These are phyloP conservation scores for Pseudozyma thailandica DNA, from an alignment of 1,284 basidiomycete genomes.

Conservation along the genomic window DNA sequence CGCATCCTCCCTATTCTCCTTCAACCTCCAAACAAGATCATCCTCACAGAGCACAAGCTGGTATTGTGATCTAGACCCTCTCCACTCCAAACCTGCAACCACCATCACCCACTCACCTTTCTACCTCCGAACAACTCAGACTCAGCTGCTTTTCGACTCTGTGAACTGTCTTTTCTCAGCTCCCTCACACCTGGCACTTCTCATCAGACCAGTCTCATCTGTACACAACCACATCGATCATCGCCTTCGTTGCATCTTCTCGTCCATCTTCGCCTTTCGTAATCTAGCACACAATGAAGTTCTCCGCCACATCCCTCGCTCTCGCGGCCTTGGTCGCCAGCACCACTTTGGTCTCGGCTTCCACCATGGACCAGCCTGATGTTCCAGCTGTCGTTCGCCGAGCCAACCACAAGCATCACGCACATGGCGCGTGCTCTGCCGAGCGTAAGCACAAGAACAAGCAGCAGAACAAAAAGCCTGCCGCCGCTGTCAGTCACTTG, in stretches of 20 bases:
- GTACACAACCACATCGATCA: neutral
- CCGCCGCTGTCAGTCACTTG: conserved; percentile 5
- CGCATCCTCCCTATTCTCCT: neutral
- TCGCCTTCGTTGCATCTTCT: neutral
- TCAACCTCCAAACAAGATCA: conserved; percentile 1
- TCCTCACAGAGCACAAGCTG: conserved; percentile 23
- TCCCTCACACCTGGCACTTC: no score
- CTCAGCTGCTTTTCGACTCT: neutral
- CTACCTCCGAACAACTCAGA: neutral
- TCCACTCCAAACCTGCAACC: conserved; percentile 4
- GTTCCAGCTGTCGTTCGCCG: conserved; percentile 33
- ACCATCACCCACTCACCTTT: conserved; percentile 3
- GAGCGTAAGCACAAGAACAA: conserved; percentile 14
- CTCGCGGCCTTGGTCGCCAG: conserved; percentile 38
- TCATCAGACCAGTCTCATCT: neutral
- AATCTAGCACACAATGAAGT: conserved; percentile 38
- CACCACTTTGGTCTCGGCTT: conserved; percentile 43
- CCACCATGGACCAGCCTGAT: conserved; percentile 25
- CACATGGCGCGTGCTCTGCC: conserved; percentile 30
- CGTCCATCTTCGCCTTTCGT: neutral
- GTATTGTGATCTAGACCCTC: conserved; percentile 15
- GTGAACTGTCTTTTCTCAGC: neutral
- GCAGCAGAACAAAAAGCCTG: conserved; percentile 16
- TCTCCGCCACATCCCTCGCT: conserved; percentile 25
- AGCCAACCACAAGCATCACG: conserved; percentile 20